Conservation (phyloP, 2,329 filamentous ascomycete genomes). For the Scleromitrula shiraiana region DNA sequence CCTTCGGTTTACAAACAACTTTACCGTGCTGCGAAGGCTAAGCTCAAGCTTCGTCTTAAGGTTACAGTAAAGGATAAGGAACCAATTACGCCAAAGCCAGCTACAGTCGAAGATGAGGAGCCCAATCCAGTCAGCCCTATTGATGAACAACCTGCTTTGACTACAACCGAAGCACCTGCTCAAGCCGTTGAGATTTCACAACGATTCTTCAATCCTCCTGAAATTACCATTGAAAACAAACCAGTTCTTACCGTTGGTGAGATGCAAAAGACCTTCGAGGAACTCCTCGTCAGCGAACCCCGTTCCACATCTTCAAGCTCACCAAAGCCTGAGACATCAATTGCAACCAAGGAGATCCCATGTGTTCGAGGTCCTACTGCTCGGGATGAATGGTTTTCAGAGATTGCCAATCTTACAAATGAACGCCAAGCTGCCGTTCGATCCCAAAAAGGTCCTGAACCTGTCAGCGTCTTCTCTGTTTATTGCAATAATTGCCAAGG, state of each 20-base stretch:
- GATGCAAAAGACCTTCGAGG: conserved; percentile 25
- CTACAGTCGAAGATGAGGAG: conserved; percentile 44
- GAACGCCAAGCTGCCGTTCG: conserved; percentile 19
- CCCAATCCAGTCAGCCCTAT: conserved; percentile 19
- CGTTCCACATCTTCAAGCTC: conserved; percentile 1
- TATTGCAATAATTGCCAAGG: conserved; percentile 88
- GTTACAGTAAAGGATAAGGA: conserved; percentile 44
- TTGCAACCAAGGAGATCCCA: conserved; percentile 19
- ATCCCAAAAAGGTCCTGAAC: conserved; percentile 2
- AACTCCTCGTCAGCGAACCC: conserved; percentile 17
- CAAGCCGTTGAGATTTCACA: neutral
- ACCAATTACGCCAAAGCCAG: conserved; percentile 27
- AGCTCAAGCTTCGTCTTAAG: conserved; percentile 89
- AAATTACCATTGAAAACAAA: neutral
- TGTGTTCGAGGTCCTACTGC: conserved; percentile 23
- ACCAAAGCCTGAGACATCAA: neutral
- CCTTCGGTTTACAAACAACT: conserved; percentile 89
- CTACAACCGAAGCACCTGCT: conserved; percentile 5
- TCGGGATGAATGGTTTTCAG: conserved; percentile 30
- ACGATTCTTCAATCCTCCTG: neutral
- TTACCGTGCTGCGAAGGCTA: conserved; percentile 92
- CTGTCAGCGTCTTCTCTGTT: conserved; percentile 58
- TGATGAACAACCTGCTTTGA: conserved; percentile 9
- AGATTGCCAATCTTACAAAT: conserved; percentile 23
- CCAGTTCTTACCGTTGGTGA: conserved; percentile 16